Base-by-base conservation (phyloP, 2,329 filamentous ascomycete species). In the Lasiodiplodia citricola region DNA sequence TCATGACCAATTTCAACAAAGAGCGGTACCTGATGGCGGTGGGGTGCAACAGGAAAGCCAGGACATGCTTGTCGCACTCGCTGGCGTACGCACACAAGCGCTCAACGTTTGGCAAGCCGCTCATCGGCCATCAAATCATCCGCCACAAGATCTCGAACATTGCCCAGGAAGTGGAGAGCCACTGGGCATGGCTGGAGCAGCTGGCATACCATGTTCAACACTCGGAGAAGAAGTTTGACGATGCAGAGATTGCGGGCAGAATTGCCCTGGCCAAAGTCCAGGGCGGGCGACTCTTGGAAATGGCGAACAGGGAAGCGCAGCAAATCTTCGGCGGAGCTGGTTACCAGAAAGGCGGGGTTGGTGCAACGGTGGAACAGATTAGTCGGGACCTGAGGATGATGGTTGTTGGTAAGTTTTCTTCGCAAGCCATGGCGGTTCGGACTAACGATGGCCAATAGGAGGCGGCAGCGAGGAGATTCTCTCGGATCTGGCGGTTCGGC, bases 131-230 rank as follows among this genome's bases (percentile, higher is more conserved):
- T 73, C 86, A 89, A 63, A 85, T 88, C 51, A 90, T 90, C 66
- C 83, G 85, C 21, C 80, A 84, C 23, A 90, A 90, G 74, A 81
- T 90, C 16, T 83, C 86, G n/a, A 87, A 84, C 44, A 82, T 90
- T 63, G 87, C 86, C 0, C 81, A 86, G 13, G 83, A 86, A 71
- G 84, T 90, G n/a, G 88, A 90, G 71, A 85, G 86, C 0, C 86
- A 87, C 56, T 88, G 86, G 77, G 86, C 87, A 0, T 90, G 87
- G 79, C 75, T 90, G 69, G 88, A 90, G 72, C 87, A 90, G 74
- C 78, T 90, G 2, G 87, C 86, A 5, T 87, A 85, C 73, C 85
- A 87, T 56, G 80, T 86, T 54, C 80, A 85, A 69, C 74, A 80
- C 10, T 81, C 80, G 4, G 79, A 81, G 70, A 73, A 82, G 67